A percentile compares a stretch with the other conserved stretches of the same genome.
phyloP scores from a whole-genome alignment of 1,139 yeast species.

The Zygoascus meyerae region DNA sequence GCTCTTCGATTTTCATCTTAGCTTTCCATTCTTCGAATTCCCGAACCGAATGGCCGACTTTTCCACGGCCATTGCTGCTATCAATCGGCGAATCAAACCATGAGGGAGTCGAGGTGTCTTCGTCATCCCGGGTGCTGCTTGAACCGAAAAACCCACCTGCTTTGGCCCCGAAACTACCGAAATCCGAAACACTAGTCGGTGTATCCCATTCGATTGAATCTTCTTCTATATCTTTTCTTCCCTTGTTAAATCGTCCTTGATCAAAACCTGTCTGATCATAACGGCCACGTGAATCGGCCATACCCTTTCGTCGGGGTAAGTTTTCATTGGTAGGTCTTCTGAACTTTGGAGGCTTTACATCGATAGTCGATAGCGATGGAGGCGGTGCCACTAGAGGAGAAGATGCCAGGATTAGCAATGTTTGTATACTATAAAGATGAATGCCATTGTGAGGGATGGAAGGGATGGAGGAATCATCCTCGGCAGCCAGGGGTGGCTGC shows the following conservation, averaged over 20 bases:
- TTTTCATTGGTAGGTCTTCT: neutral
- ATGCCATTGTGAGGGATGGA: conserved; percentile 4
- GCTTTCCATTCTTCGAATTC: conserved; percentile 33
- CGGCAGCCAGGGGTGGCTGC: neutral
- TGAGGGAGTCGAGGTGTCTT: conserved; percentile 9
- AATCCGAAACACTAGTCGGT: conserved; percentile 4
- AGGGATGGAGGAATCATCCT: neutral
- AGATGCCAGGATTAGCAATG: conserved; percentile 16
- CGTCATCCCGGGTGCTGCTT: conserved; percentile 4
- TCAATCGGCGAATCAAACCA: conserved; percentile 9
- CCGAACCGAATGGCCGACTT: conserved; percentile 19
- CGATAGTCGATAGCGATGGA: conserved; percentile 11
- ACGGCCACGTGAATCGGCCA: neutral
- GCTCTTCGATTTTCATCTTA: conserved; percentile 25
- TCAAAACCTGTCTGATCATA: neutral
- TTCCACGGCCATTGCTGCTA: conserved; percentile 4
- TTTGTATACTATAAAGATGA: conserved; percentile 16
- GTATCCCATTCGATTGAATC: conserved; percentile 7
- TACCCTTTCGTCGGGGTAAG: neutral
- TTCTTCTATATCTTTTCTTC: conserved; percentile 2
- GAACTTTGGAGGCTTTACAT: conserved; percentile 8
- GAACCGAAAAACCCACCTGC: conserved; percentile 8
- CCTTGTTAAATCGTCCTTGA: neutral
- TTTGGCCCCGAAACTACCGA: conserved; percentile 9
- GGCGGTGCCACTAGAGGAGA: conserved; percentile 23